Base-by-base conservation (phyloP, 805 yeast species). In the Metschnikowia reukaufii region DNA sequence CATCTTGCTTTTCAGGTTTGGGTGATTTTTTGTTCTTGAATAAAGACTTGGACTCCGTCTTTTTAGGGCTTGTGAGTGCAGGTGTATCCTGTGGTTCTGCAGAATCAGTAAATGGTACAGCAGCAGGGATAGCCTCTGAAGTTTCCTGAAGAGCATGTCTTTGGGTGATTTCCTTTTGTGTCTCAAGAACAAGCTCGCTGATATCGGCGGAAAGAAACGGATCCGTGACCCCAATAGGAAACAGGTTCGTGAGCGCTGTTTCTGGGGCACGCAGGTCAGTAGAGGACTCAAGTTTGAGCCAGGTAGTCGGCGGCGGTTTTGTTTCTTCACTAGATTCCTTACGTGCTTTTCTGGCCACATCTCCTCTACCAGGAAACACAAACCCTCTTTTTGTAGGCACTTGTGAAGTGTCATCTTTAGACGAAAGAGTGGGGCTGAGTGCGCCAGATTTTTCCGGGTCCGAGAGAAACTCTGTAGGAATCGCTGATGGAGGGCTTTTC, bases 251-350 rank as follows among this genome's bases (percentile, higher is more conserved):
- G 17, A 30, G 18, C 10, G 33, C 9, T 15, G 25, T 17, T 12
- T 6, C 32, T 4, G 38, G 36, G 8, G 7, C 39, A 2, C 32
- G 36, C 32, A 34, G 33, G 5, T 41, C 44, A 3, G 16, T 23
- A 3, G 44, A 41, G 6, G 38, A 31, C 18, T 25, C 37, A 13
- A 15, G 10, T n/a, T 42, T 42, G 29, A 42, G 36, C 45, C 45
- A 42, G n/a, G n/a, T 3, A 6, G n/a, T 6, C n/a, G 16, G 25
- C 15, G 18, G 30, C 15, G 29, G 30, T 21, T 35, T 42, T 2
- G 29, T 9, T 6, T 27, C 36, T 13, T 42, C 39, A 6, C 15
- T n/a, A 1, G 45, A 4, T 16, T 42, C 45, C 21, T 35, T 42
- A 16, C 19, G 12, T 2, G 12, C 10, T 12, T 42, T 42, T 21